Evolutionary conservation across 805 yeast species (phyloP), one percentile per base, ranked within the genome.

Genomic region (Zygosaccharomyces bisporus): DNA sequence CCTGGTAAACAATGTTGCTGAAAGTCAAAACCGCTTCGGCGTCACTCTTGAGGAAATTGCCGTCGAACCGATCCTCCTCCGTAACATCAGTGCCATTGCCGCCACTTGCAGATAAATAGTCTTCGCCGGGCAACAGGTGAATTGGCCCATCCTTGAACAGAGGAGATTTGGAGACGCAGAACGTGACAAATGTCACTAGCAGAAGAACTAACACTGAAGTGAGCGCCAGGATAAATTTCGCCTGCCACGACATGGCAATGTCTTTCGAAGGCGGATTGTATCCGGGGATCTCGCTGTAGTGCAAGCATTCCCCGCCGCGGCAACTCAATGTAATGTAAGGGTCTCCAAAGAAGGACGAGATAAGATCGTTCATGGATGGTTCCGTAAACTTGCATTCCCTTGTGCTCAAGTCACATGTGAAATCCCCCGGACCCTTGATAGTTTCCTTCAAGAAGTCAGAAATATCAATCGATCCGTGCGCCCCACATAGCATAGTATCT

Each of bases 281-380:
- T 5, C 96, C 98, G 0, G 99, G 99, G 13, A 93, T 79, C 62
- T 93, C 95, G 60, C 93, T 84, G 56, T 81, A 81, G 63, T 93
- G 98, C 17, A 93, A 54, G 72, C 99, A 93, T 62, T 93, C 99
- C 38, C 96, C 91, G 1, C 95, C 80, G 6, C 70, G 67, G 67
- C 99, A 93, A 35, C 76, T 73, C 44, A 93, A 70, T 1, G 90
- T 83, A 58, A 93, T 93, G 53, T 80, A 76, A 1, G 91, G 86
- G 61, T 93, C 99, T n/a, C 99, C 99, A 68, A 93, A 93, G 2
- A 93, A 95, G 6, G 87, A 80, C 46, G 80, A 73, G 45, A 93
- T 93, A 57, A 93, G 74, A 52, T 86, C 95, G 67, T 93, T 86
- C 97, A 93, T 91, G 43, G 93, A 82, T 35, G 99, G 98, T 61